Percentiles rank a stretch among this genome's conserved stretches.
Evolutionary conservation across 805 yeast species (phyloP).

Genomic region (Lachancea meyersii): DNA sequence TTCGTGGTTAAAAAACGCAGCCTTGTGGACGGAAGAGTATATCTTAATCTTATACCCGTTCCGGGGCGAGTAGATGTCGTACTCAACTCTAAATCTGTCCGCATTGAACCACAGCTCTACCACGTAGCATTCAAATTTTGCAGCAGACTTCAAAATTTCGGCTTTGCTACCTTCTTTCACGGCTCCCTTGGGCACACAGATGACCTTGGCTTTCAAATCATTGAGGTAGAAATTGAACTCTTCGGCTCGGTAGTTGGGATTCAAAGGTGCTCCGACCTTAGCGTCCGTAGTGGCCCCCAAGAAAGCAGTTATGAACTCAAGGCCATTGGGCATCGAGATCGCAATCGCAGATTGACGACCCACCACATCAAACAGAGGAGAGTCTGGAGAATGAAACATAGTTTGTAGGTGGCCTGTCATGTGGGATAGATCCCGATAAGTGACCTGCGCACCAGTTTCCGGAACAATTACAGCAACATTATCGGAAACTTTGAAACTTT

Average conservation of each 20-base stretch:
- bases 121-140: constrained; percentile 40
- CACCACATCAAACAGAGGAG: constrained; percentile 36
- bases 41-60: constrained; percentile 23
- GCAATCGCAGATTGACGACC: constrained; percentile 45
- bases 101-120: constrained; percentile 47
- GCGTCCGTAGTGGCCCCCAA: constrained; percentile 51
- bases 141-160: constrained; percentile 48
- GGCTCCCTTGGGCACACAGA: constrained; percentile 52
- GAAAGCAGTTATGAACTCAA: constrained; percentile 53
- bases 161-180: constrained; percentile 26
- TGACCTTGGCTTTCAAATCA: constrained; percentile 51
- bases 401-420: constrained; percentile 46
- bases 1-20: constrained; percentile 29
- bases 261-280: constrained; percentile 62
- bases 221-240: constrained; percentile 62
- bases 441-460: constrained; percentile 38
- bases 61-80: constrained; percentile 28
- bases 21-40: constrained; percentile 25
- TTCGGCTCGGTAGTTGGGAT: constrained; percentile 51
- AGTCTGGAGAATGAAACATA: constrained; percentile 36
- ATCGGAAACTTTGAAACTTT: constrained; percentile 34
- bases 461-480: constrained; percentile 43
- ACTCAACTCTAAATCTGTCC: constrained; percentile 39
- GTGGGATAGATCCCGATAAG: constrained; percentile 40
- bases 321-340: constrained; percentile 53